Base-by-base conservation (phyloP, 140 eudicot genomes). In the Anethum foeniculum region DNA sequence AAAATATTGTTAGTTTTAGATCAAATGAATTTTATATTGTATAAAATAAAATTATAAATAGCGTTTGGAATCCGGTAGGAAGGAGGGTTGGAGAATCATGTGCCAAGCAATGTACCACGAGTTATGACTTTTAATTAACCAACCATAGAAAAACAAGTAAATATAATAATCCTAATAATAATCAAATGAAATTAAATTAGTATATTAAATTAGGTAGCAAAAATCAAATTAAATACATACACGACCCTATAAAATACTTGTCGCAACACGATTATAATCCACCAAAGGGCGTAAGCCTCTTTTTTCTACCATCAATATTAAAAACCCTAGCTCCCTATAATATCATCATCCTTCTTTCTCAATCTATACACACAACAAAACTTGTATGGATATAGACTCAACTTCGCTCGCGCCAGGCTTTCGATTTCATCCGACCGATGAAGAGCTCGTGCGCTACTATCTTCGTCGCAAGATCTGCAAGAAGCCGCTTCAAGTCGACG, bases 341-440 rank as follows among this genome's bases (percentile, higher is more conserved):
- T n/a, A 25, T 8, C 1, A n/a, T 25, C 69, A 8, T 58, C 68
- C 0, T n/a, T 19, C n/a, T 0, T 18, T 10, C 14, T 10, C 69
- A 62, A 25, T 34, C 69, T 25, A 62, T 25, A 54, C 32, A 60
- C 68, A 60, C 73, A 67, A 39, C 43, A 30, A 27, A 62, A 27
- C 9, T 30, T 67, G 43, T 12, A 67, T 67, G 74, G 74, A 67
- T 30, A 12, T 67, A 28, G 47, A 81, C 27, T 52, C 83, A 39
- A 80, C 83, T 60, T 83, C 89, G 3, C 88, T 93, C 43, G 97
- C 90, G 9, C 97, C 97, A 11, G 97, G 97, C 1, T 93, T 93
- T 84, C 87, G 98, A n/a, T 90, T 94, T 79, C 99, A 95, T 56
- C 99, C 99, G 30, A 95, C 99, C 3, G 99, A 95, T 79, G 99